Evolutionary conservation across 352 stramenopile genomes (phyloP).

Genomic region (Pythium plurisporium): DNA sequence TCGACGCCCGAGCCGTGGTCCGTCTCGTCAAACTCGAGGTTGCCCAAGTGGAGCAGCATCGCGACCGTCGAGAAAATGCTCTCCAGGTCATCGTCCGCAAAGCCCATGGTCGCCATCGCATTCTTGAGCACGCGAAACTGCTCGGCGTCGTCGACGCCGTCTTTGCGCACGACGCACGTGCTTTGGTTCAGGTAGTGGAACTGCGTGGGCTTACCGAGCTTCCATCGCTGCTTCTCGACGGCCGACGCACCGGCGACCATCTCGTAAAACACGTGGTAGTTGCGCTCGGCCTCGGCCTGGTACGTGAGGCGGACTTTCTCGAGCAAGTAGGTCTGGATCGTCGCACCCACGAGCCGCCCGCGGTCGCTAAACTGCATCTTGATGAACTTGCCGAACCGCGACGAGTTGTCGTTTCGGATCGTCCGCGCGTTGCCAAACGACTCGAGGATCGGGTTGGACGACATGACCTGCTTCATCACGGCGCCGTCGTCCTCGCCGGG

Average conservation of each 20-base stretch:
- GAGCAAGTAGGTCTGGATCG: conserved; percentile 95
- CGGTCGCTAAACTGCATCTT: conserved; percentile 91
- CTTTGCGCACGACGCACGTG: conserved; percentile 77
- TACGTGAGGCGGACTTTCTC: conserved; percentile 95
- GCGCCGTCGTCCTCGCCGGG: conserved; percentile 51
- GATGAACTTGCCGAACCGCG: conserved; percentile 97
- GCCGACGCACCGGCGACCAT: conserved; percentile 72
- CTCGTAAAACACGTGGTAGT: conserved; percentile 97
- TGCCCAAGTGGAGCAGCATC: conserved; percentile 93
- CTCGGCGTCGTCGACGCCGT: conserved; percentile 86
- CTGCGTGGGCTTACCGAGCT: conserved; percentile 42
- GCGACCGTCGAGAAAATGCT: conserved; percentile 90
- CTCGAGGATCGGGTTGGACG: conserved; percentile 98
- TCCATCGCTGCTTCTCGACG: conserved; percentile 64
- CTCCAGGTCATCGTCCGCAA: conserved; percentile 84
- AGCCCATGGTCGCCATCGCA: conserved; percentile 85
- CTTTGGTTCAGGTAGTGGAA: conserved; percentile 92
- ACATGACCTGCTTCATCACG: conserved; percentile 93
- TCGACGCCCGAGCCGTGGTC: conserved; percentile 58
- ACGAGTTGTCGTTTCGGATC: conserved; percentile 96
- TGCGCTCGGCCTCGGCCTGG: conserved; percentile 90
- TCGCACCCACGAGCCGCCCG: conserved; percentile 82
- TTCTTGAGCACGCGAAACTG: conserved; percentile 82
- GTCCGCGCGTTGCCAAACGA: conserved; percentile 98
- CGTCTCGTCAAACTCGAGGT: conserved; percentile 88